phyloP scores from a whole-genome alignment of 163 green algal genomes.

The Smithsoniella earleae region DNA sequence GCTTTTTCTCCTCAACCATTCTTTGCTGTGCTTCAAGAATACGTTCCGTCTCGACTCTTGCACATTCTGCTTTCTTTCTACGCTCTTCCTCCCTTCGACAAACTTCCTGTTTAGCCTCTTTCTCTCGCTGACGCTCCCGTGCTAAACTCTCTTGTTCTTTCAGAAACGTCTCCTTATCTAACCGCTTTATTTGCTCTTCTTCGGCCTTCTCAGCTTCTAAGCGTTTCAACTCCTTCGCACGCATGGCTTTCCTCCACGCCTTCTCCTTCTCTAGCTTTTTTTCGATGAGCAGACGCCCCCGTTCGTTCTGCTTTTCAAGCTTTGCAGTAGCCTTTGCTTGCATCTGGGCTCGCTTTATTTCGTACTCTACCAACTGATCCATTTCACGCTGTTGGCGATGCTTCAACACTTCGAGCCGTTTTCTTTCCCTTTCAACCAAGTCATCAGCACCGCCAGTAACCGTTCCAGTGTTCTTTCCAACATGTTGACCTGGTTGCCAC shows the following conservation, averaged over 20 bases:
- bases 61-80: background rate
- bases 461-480: background rate
- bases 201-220: slow-evolving; percentile 2
- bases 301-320: slow-evolving; percentile 4
- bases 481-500: background rate
- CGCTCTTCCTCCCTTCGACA: slow-evolving; percentile 5
- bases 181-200: background rate
- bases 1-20: background rate
- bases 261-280: slow-evolving; percentile 15
- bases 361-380: slow-evolving; percentile 12
- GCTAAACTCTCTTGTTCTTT: slow-evolving; percentile 14
- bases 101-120: background rate
- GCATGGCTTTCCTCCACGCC: slow-evolving; percentile 4
- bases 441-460: background rate
- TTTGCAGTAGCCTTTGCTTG: slow-evolving; percentile 18
- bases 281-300: background rate
- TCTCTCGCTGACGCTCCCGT: background rate
- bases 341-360: slow-evolving; percentile 23
- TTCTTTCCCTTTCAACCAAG: slow-evolving; percentile 11
- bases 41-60: slow-evolving; percentile 7
- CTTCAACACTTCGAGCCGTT: slow-evolving; percentile 19
- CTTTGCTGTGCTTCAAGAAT: slow-evolving; percentile 21
- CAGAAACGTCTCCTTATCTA: slow-evolving; percentile 14
- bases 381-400: slow-evolving; percentile 20
- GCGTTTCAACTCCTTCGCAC: slow-evolving; percentile 10